Percentiles rank a stretch among this genome's conserved stretches.
Conservation (phyloP, 805 yeast species). For the Ogataea parapolymorpha region DNA sequence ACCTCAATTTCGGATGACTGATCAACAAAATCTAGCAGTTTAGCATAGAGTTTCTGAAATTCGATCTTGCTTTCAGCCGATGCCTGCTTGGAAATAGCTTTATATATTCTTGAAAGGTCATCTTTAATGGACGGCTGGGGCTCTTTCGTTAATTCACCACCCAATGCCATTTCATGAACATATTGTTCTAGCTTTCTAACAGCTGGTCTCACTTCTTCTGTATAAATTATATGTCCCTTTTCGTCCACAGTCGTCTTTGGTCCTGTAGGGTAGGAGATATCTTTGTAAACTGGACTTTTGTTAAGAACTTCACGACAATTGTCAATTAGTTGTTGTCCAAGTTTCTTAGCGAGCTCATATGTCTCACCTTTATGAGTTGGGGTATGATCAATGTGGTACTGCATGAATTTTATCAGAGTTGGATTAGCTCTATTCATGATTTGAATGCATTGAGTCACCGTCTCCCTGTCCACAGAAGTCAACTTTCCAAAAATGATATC, state of each 20-base stretch:
- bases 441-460: constrained; percentile 92
- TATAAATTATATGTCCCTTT: constrained; percentile 82
- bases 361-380: constrained; percentile 89
- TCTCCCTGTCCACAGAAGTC: constrained; percentile 90
- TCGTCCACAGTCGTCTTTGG: constrained; percentile 87
- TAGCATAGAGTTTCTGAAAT: constrained; percentile 67
- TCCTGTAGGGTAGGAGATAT: constrained; percentile 90
- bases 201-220: constrained; percentile 83
- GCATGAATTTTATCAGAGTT: constrained; percentile 92
- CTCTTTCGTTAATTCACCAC: constrained; percentile 76
- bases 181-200: constrained; percentile 94
- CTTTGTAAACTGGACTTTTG: constrained; percentile 91
- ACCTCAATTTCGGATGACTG: constrained; percentile 69
- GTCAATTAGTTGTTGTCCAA: constrained; percentile 92
- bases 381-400: constrained; percentile 80
- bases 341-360: constrained; percentile 80
- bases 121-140: constrained; percentile 77
- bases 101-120: constrained; percentile 79
- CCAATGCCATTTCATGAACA: constrained; percentile 94
- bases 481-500: constrained; percentile 94
- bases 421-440: constrained; percentile 98
- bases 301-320: constrained; percentile 84
- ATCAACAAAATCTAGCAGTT: constrained; percentile 66
- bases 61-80: constrained; percentile 65
- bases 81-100: constrained; percentile 75